phyloP scores from a whole-genome alignment of 1,139 yeast species.

The Candida glucosophila region DNA sequence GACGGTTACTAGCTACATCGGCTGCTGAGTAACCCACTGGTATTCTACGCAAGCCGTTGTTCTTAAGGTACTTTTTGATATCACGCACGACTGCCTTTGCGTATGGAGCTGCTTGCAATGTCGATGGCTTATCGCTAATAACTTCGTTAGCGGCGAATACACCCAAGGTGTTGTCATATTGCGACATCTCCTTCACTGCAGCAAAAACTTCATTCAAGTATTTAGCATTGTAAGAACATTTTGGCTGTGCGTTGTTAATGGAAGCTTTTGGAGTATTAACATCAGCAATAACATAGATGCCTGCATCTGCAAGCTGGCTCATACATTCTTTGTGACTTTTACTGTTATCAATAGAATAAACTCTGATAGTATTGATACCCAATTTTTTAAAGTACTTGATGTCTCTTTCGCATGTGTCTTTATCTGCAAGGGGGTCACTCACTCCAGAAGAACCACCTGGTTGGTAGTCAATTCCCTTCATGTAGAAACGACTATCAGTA shows the following conservation, averaged over 20 bases:
- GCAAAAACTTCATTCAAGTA: conserved; percentile 43
- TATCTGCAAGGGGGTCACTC: conserved; percentile 68
- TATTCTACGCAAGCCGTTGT: conserved; percentile 37
- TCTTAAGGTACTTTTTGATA: conserved; percentile 42
- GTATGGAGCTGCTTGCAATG: conserved; percentile 47
- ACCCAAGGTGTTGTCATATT: conserved; percentile 72
- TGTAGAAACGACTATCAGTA: conserved; percentile 28
- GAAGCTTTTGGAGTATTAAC: conserved; percentile 61
- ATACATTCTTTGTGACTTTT: conserved; percentile 62
- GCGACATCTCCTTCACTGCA: conserved; percentile 61
- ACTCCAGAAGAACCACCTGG: conserved; percentile 58
- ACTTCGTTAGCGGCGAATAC: conserved; percentile 93
- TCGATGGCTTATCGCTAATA: conserved; percentile 53
- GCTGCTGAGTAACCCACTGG: conserved; percentile 75
- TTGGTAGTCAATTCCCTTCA: conserved; percentile 67
- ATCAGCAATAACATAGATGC: conserved; percentile 71
- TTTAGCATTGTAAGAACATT: conserved; percentile 51
- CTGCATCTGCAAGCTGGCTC: conserved; percentile 60
- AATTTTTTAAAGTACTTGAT: conserved; percentile 56
- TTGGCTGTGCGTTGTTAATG: conserved; percentile 44
- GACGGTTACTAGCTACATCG: conserved; percentile 42
- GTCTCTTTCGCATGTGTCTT: conserved; percentile 65
- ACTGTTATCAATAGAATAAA: conserved; percentile 64
- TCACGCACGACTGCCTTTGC: conserved; percentile 58
- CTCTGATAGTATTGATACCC: conserved; percentile 62